phyloP scores from a whole-genome alignment of 495 filamentous ascomycete genomes.

The Podospora didyma region DNA sequence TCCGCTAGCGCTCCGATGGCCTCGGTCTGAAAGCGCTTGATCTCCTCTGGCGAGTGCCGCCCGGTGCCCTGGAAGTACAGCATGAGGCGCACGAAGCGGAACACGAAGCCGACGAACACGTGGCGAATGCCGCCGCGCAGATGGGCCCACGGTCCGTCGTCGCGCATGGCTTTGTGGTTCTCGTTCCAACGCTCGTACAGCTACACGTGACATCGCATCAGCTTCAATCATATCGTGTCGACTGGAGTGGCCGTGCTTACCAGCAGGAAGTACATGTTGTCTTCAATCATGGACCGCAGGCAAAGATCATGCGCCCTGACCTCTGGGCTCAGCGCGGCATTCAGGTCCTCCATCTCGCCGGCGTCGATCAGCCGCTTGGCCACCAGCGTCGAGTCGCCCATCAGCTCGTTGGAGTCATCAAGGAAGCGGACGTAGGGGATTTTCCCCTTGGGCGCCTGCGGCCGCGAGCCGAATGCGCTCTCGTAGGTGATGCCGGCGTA shows the following conservation, averaged over 20 bases:
- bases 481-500: constrained; percentile 43
- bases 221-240: too few relatives aligned
- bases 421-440: constrained; percentile 45
- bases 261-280: constrained; percentile 50
- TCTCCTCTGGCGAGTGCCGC: constrained; percentile 42
- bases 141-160: constrained; percentile 31
- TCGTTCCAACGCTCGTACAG: constrained; percentile 43
- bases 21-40: constrained; percentile 33
- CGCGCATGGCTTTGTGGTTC: constrained; percentile 52
- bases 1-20: constrained; percentile 43
- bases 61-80: constrained; percentile 50
- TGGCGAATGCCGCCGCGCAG: constrained; percentile 46
- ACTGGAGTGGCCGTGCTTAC: constrained; percentile 23
- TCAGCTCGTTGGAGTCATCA: constrained; percentile 12
- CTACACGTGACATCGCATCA: constrained; percentile 12
- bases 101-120: constrained; percentile 37
- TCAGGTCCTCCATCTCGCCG: constrained; percentile 38
- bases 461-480: constrained; percentile 32
- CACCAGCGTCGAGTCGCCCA: constrained; percentile 48
- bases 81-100: constrained; percentile 34
- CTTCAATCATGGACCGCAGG: constrained; percentile 47
- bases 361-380: constrained; percentile 32
- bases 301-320: constrained; percentile 40
- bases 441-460: constrained; percentile 45
- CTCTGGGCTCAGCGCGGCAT: constrained; percentile 24